Evolutionary conservation across 805 yeast species (phyloP), one percentile per base, ranked within the genome.

Genomic region (Kuraishia piskuri): DNA sequence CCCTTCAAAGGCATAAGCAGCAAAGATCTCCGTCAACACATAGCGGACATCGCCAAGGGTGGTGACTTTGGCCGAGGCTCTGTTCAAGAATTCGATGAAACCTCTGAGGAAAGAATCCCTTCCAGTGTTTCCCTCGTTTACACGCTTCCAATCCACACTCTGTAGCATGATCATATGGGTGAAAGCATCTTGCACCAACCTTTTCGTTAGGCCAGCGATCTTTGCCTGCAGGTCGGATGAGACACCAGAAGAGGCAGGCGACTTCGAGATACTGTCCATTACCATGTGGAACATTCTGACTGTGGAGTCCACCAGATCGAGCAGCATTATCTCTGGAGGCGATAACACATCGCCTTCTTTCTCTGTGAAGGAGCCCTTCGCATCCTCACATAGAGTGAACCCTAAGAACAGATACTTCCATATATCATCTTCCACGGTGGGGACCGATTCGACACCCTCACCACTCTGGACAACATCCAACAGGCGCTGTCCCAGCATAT

Each of bases 1-100:
- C 54, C 75, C 77, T 57, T 89, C 95, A 58, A 85, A 79, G 12
- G 79, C 70, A 59, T 82, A 86, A 0, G 90, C 81, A 2, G 80
- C 65, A 54, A 83, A 82, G 1, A 88, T 77, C 56, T 87, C 90
- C 23, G 74, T 74, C 22, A 90, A 66, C 19, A 87, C 76, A 1
- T 75, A 74, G 46, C 83, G 71, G 17, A 88, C 76, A 57, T 85
- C 84, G 0, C 83, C 78, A 3, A 86, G 62, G 7, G 82, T 79
- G 5, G 86, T 77, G 24, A 75, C 62, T 20, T 74, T 68, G 2
- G 75, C 73, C 0, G 75, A 63, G 1, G 84, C 72, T 2, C 78
- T 66, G 46, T 75, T 76, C 40, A 88, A 66, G 54, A 86, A 81
- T 47, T 69, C 66, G 26, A 82, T 75, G 58, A 86, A 76, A 2